Base-by-base conservation (phyloP, 371 early-diverging fungal genomes). In the Rhizopus delemar region DNA sequence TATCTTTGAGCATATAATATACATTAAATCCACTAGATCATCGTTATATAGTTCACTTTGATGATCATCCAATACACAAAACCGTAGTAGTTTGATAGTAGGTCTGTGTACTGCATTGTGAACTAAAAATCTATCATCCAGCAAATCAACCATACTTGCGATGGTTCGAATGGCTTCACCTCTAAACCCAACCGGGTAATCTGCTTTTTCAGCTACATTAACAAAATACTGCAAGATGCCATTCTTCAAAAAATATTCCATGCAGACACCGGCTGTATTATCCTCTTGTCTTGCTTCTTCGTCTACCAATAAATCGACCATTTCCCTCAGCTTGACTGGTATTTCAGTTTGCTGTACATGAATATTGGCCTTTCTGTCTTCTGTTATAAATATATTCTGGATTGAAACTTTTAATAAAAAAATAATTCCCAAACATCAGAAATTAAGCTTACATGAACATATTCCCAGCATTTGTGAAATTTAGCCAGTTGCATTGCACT, bases 101-200 rank as follows among this genome's bases (percentile, higher is more conserved):
- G 98, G 94, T 43, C 89, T 87, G 72, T 96, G 95, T 2, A 96
- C 88, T 5, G 91, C 88, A 62, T 90, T 88, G 62, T 94, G 96
- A 13, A 94, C 91, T 45, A 97, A 75, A 69, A 96, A 92, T 46
- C 90, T 84, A 53, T 91, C 90, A 62, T 95, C 93, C 22, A 96
- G 72, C 45, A 95, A 70, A 59, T 90, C 86, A 50, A 97, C 86
- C 82, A 97, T 85, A 50, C 79, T 81, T 13, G 92, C 85, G 15
- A 95, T 69, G 43, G 88, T 90, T 8, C 89, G 78, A 56, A 96
- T 90, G 5, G 91, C 84, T 62, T 92, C 91, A n/a, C 90, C 88
- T 50, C 93, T 84, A 61, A 93, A 87, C 13, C 95, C 96, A 1
- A 78, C 69, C 15, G 97, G 97, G 53, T 83, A 78, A 71, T 97